Percentiles rank a stretch among this genome's conserved stretches.
phyloP scores from a whole-genome alignment of 1,284 basidiomycete species.

The Filobasidium uniguttulatum region DNA sequence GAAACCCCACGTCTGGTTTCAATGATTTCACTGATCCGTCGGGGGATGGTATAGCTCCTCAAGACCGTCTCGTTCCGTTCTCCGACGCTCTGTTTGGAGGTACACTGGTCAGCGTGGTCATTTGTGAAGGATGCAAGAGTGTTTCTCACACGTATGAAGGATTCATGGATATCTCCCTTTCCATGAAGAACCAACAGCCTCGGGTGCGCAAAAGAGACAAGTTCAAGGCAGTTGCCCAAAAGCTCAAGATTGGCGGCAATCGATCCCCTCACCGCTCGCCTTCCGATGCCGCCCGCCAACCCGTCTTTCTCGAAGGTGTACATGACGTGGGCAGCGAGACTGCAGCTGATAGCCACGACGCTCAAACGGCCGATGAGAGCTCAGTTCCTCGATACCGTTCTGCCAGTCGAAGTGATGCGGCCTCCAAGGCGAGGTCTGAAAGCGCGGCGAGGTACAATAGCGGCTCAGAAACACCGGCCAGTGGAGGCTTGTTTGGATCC shows the following conservation, averaged over 20 bases:
- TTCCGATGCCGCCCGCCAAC: conserved; percentile 5
- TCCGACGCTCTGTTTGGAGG: conserved; percentile 83
- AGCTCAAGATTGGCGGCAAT: conserved; percentile 37
- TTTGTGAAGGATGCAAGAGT: conserved; percentile 80
- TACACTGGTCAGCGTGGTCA: conserved; percentile 69
- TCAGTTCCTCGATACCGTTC: too few species aligned
- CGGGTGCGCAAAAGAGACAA: conserved; percentile 50
- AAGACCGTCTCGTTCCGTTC: conserved; percentile 51
- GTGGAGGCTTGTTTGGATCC: neutral
- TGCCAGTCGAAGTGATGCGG: too few species aligned
- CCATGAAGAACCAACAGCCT: conserved; percentile 63
- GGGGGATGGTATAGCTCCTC: conserved; percentile 23
- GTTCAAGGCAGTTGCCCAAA: conserved; percentile 54
- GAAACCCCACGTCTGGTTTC: neutral
- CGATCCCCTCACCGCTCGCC: conserved; percentile 5
- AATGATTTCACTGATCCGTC: too few species aligned
- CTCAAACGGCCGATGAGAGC: neutral
- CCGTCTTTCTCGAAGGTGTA: conserved; percentile 15
- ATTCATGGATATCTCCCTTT: conserved; percentile 81
- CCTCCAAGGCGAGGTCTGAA: too few species aligned
- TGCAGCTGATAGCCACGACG: conserved; percentile 3
- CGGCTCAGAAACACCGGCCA: neutral
- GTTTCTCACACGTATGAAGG: conserved; percentile 79
- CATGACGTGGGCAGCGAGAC: conserved; percentile 4
- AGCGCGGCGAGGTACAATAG: too few species aligned